Conservation (phyloP, 768 basidiomycete species). For the Termitomyces sp. region DNA sequence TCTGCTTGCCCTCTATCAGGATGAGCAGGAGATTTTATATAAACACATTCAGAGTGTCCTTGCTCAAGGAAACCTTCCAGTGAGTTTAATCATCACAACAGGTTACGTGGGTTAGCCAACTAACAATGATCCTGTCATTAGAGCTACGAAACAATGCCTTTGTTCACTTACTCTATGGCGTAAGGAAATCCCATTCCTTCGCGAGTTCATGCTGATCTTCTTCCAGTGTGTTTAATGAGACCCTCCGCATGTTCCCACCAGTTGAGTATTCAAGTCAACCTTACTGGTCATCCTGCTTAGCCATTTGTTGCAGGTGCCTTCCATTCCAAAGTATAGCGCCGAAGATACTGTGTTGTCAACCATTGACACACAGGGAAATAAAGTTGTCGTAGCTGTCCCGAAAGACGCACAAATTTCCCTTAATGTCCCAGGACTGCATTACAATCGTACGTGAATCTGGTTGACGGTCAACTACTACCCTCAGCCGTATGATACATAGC, state of each 20-base stretch:
- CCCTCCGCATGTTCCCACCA: conserved; percentile 41
- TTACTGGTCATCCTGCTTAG: background rate
- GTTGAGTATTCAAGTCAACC: conserved; percentile 20
- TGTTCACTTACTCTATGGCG: conserved; percentile 34
- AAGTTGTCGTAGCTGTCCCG: conserved; percentile 33
- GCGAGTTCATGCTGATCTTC: background rate
- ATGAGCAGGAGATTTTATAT: conserved; percentile 38
- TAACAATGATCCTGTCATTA: conserved; percentile 6
- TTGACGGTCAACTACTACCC: background rate
- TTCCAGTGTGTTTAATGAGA: conserved; percentile 43
- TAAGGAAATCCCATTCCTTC: conserved; percentile 11
- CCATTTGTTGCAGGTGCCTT: conserved; percentile 23
- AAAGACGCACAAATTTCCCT: conserved; percentile 33
- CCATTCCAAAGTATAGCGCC: conserved; percentile 37
- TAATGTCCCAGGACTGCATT: conserved; percentile 36
- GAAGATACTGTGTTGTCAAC: conserved; percentile 40
- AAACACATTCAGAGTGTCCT: conserved; percentile 28
- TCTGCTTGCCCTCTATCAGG: conserved; percentile 34
- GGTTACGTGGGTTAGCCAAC: background rate
- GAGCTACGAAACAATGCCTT: conserved; percentile 36
- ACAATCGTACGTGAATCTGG: conserved; percentile 36
- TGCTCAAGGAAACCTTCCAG: conserved; percentile 24
- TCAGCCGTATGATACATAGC: conserved; percentile 29
- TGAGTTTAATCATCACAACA: conserved; percentile 10
- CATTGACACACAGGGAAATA: conserved; percentile 31